Conservation (phyloP, 352 stramenopile species). For the Globisporangium camurandrum region DNA sequence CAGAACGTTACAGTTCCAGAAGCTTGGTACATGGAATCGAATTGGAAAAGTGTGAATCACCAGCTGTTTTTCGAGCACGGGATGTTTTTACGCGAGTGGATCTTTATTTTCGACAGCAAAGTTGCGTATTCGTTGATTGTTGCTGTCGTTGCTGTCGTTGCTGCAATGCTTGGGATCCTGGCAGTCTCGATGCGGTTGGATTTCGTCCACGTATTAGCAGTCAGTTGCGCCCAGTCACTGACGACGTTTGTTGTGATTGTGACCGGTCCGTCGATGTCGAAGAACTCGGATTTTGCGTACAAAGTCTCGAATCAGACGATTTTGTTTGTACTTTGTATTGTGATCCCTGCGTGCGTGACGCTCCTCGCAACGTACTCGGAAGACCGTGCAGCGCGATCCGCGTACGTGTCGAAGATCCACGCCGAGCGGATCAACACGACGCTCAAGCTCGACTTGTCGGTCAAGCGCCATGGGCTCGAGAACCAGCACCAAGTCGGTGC, state of each 20-base stretch:
- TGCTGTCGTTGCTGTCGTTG: conserved; percentile 47
- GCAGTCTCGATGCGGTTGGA: conserved; percentile 71
- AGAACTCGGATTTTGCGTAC: conserved; percentile 30
- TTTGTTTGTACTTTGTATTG: conserved; percentile 51
- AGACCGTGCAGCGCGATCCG: conserved; percentile 56
- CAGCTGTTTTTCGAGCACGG: conserved; percentile 6
- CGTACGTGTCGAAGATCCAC: conserved; percentile 66
- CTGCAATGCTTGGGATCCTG: conserved; percentile 54
- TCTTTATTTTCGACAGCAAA: conserved; percentile 60
- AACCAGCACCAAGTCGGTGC: conserved; percentile 43
- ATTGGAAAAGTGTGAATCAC: conserved; percentile 19
- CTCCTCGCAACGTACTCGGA: conserved; percentile 72
- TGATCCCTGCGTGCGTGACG: conserved; percentile 55
- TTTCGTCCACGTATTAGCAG: conserved; percentile 62
- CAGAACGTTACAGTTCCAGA: conserved; percentile 25
- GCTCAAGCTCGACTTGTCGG: conserved; percentile 66
- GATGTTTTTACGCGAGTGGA: conserved; percentile 54
- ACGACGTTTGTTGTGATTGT: conserved; percentile 44
- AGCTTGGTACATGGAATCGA: conserved; percentile 42
- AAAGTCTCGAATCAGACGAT: conserved; percentile 47
- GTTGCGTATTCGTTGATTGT: conserved; percentile 57
- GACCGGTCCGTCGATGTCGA: conserved; percentile 38
- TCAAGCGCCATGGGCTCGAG: conserved; percentile 63
- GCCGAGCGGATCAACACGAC: conserved; percentile 78
- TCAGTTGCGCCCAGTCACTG: conserved; percentile 43